Base-by-base conservation (phyloP, 805 yeast species). In the Komagataella mondaviorum region DNA sequence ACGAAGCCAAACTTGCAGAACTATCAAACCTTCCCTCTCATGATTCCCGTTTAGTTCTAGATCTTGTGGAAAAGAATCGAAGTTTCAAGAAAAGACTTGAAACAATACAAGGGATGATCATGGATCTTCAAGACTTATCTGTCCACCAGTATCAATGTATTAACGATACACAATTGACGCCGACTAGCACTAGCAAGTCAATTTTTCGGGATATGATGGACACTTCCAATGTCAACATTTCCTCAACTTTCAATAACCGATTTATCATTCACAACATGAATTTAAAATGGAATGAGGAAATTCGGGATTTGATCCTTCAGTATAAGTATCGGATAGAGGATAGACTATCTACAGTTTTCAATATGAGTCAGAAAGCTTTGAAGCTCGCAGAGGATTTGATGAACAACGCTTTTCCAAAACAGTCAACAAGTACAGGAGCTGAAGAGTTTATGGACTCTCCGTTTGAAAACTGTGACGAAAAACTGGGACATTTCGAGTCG, bases 211-310 rank as follows among this genome's bases (percentile, higher is more conserved):
- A 30, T 30, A 30, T 30, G 39, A 30, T 30, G 39, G 39, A 30
- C 14, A 30, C 39, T 30, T 30, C 39, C 14, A 30, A 30, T 30
- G 39, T 30, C 39, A 30, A 30, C 39, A 30, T 30, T 3, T 30
- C 39, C 14, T 30, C 39, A 30, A 30, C 39, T 12, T 85, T 78
- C 64, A 76, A 75, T 53, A 89, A 90, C 61, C 69, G 88, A 48
- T 88, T 84, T 63, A 77, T 82, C 53, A 67, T 88, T 20, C 90
- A 88, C 57, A 79, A 83, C 52, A 72, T 88, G 63, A 78, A 82
- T 58, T 61, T 89, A 57, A 85, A 81, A 57, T 89, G 96, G 96
- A 83, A 86, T 63, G 81, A 84, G 54, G 61, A 68, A 3, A 74
- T 81, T 7, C 70, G 96, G 52, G 80, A 88, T 58, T 68, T 77